A percentile compares a stretch with the other conserved stretches of the same genome.
These are phyloP conservation scores for Septoria linicola DNA, from an alignment of 2,329 filamentous ascomycete genomes.

Conservation along the genomic window DNA sequence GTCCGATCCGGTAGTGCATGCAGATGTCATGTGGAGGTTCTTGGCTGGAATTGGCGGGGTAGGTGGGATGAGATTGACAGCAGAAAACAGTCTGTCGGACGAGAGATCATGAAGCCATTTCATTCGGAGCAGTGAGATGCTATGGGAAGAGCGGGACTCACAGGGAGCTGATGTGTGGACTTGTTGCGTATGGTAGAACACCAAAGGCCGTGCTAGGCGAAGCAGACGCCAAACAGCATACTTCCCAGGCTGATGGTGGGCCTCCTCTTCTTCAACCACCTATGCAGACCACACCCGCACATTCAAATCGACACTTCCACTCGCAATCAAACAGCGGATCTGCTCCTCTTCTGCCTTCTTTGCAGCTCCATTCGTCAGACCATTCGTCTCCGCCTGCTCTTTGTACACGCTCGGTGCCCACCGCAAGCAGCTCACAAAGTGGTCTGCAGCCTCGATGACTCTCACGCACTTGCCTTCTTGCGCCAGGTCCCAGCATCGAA, in stretches of 20 bases:
- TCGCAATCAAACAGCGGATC: conserved; percentile 82
- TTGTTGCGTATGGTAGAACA: no score
- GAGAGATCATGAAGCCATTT: not conserved
- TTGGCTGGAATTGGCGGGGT: conserved; percentile 1
- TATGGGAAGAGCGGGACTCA: no score
- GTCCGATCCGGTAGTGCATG: conserved; percentile 11
- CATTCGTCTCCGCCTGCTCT: conserved; percentile 49
- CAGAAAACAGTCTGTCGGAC: not conserved
- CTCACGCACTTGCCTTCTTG: conserved; percentile 92
- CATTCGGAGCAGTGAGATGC: conserved; percentile 2
- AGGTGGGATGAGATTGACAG: not conserved
- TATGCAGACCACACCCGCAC: conserved; percentile 61
- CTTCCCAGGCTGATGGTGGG: no score
- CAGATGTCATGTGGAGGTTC: not conserved
- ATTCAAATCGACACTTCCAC: conserved; percentile 78
- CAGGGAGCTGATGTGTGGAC: no score
- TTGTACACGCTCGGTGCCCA: conserved; percentile 80
- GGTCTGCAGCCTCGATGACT: conserved; percentile 69
- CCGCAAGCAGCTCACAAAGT: conserved; percentile 81
- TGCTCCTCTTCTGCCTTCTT: conserved; percentile 46
- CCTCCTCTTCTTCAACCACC: no score
- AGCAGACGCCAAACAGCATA: no score
- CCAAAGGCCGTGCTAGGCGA: no score
- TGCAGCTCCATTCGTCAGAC: conserved; percentile 43
- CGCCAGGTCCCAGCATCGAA: conserved; percentile 88